Percentiles rank a stretch among this genome's conserved stretches.
Evolutionary conservation across 169 alveolate genomes (phyloP).

Genomic region (Plasmodium gallinaceum): DNA sequence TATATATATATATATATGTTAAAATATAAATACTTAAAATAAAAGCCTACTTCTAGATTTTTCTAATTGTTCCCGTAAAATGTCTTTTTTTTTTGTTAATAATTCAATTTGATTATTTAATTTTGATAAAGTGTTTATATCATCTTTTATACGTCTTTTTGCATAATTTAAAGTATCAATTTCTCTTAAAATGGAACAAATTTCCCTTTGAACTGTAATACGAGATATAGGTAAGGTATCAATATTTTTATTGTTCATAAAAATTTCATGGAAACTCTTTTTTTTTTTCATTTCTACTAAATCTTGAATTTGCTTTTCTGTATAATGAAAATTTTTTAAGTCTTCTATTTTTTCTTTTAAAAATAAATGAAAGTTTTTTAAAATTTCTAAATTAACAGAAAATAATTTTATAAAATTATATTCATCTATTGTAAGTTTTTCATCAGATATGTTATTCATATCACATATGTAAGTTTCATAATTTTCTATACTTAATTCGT

Average conservation of each 20-base stretch:
- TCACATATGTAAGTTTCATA: constrained; percentile 39
- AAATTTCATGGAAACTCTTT: constrained; percentile 55
- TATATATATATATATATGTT: not conserved
- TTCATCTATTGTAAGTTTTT: constrained; percentile 50
- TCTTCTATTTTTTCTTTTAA: constrained; percentile 74
- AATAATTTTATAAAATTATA: constrained; percentile 67
- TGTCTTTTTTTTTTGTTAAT: constrained; percentile 40
- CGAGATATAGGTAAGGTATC: constrained; percentile 65
- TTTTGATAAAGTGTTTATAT: constrained; percentile 10
- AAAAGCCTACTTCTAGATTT: constrained; percentile 30
- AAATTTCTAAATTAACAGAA: constrained; percentile 29
- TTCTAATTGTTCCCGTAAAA: constrained; percentile 46
- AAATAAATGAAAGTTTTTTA: constrained; percentile 41
- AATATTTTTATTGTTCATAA: constrained; percentile 35
- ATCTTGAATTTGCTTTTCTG: constrained; percentile 65
- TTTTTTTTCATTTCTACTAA: constrained; percentile 62
- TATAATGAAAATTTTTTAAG: constrained; percentile 61
- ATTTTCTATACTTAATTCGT: constrained; percentile 14
- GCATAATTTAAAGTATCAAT: constrained; percentile 51
- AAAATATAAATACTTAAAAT: not conserved
- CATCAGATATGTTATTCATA: constrained; percentile 46
- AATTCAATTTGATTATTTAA: constrained; percentile 22
- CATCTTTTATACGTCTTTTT: constrained; percentile 25
- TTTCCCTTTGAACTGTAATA: constrained; percentile 50
- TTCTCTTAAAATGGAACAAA: constrained; percentile 62